These are phyloP conservation scores for Nicotiana sylvestris DNA, from an alignment of 257 asterid species.

Conservation along the genomic window DNA sequence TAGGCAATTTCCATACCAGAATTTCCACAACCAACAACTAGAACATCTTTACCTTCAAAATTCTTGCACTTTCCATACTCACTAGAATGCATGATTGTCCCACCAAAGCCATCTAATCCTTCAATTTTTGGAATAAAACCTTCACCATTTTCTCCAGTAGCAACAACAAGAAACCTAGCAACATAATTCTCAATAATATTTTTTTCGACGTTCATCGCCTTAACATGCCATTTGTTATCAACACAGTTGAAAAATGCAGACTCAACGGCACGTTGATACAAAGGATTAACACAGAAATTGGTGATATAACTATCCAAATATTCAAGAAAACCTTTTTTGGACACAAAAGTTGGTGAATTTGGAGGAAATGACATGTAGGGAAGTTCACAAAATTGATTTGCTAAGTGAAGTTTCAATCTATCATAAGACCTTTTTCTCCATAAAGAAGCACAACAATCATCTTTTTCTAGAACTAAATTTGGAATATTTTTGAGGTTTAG, in stretches of 20 bases:
- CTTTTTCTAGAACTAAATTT: constrained; percentile 49
- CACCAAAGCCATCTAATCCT: constrained; percentile 34
- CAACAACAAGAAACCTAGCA: constrained; percentile 42
- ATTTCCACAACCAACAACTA: constrained; percentile 68
- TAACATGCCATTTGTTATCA: constrained; percentile 27
- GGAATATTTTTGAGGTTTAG: constrained; percentile 32
- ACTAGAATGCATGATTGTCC: constrained; percentile 38
- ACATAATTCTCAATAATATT: constrained; percentile 18
- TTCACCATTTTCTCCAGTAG: constrained; percentile 49
- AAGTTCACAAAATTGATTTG: constrained; percentile 46
- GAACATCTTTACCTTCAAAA: constrained; percentile 20
- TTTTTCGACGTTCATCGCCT: background rate
- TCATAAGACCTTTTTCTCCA: constrained; percentile 54
- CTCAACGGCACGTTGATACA: constrained; percentile 14
- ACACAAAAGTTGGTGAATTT: constrained; percentile 33
- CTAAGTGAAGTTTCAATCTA: constrained; percentile 47
- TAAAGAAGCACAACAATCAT: constrained; percentile 45
- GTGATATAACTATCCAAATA: constrained; percentile 36
- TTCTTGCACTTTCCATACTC: constrained; percentile 28
- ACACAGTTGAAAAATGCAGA: constrained; percentile 18
- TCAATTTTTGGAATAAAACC: constrained; percentile 30
- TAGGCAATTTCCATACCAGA: constrained; percentile 71
- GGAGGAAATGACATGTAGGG: constrained; percentile 47
- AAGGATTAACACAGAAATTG: constrained; percentile 20
- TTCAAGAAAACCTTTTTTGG: constrained; percentile 29